Conservation (phyloP, 31 red algal species). For the Endocladia muricata region DNA sequence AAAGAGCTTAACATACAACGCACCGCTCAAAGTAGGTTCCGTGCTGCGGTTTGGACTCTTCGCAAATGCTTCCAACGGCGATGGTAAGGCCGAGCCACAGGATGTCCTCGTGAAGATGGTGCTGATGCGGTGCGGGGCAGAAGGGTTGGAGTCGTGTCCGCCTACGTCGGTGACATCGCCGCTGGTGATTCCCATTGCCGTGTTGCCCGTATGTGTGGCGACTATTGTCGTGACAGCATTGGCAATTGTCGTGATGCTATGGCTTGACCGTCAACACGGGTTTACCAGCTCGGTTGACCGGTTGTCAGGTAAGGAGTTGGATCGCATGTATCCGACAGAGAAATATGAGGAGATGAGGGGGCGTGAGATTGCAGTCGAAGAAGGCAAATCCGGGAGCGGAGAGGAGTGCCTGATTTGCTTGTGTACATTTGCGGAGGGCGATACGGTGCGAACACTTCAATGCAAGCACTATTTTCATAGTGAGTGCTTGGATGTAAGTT, state of each 20-base stretch:
- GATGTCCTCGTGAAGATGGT: too few relatives aligned
- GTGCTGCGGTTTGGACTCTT: too few relatives aligned
- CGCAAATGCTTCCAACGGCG: too few relatives aligned
- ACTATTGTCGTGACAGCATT: constrained; percentile 26
- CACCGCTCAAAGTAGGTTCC: too few relatives aligned
- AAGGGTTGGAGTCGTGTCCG: too few relatives aligned
- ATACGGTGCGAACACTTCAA: constrained; percentile 26
- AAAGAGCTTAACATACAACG: too few relatives aligned
- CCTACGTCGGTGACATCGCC: too few relatives aligned
- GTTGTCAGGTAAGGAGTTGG: constrained; percentile 30
- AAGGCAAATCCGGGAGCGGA: neutral
- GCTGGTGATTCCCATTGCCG: constrained; percentile 14
- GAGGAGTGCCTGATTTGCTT: constrained; percentile 51
- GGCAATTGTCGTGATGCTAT: constrained; percentile 35
- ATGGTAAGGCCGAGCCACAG: too few relatives aligned
- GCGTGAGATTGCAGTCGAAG: neutral
- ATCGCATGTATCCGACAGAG: constrained; percentile 44
- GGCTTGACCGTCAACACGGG: constrained; percentile 49
- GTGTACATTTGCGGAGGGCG: constrained; percentile 12
- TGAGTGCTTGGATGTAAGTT: constrained; percentile 54
- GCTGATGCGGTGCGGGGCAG: too few relatives aligned
- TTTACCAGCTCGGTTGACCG: constrained; percentile 35
- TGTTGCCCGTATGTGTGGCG: constrained; percentile 38
- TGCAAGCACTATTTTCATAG: constrained; percentile 46
- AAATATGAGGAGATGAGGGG: neutral